Conservation (phyloP, 2,329 filamentous ascomycete genomes). For the Clonostachys solani region DNA sequence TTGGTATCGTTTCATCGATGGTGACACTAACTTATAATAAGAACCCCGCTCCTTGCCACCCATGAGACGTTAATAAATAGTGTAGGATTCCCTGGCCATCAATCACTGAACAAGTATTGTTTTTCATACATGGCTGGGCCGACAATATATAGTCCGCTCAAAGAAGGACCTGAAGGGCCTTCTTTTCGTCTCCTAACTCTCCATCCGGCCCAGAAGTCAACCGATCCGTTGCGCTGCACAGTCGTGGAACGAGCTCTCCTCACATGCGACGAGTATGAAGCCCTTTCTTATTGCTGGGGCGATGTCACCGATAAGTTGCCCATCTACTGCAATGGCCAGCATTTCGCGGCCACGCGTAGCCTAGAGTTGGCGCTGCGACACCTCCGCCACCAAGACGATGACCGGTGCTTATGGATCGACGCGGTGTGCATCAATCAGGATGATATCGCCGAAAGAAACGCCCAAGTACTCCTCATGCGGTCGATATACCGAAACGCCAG, state of each 20-base stretch:
- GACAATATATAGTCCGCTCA: too few relatives aligned
- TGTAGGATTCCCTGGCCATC: too few relatives aligned
- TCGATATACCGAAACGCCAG: background rate
- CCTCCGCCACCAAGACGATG: background rate
- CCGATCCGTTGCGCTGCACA: background rate
- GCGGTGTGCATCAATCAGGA: background rate
- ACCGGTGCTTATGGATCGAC: background rate
- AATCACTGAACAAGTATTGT: too few relatives aligned
- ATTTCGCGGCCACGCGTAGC: background rate
- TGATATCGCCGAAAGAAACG: background rate
- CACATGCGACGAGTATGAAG: background rate
- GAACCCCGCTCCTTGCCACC: too few relatives aligned
- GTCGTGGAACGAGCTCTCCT: background rate
- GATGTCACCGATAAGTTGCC: background rate
- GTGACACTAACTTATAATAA: too few relatives aligned
- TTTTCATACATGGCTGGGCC: too few relatives aligned
- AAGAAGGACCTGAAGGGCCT: background rate
- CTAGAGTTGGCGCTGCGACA: background rate
- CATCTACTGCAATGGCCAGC: background rate
- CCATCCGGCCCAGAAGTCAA: background rate
- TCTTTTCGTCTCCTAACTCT: background rate
- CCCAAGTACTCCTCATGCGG: background rate
- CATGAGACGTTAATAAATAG: too few relatives aligned
- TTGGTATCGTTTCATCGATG: too few relatives aligned
- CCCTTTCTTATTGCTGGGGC: slow-evolving; percentile 2